Evolutionary conservation across 164 flowering plant genomes (phyloP).

Genomic region (Stephania yunnanensis): DNA sequence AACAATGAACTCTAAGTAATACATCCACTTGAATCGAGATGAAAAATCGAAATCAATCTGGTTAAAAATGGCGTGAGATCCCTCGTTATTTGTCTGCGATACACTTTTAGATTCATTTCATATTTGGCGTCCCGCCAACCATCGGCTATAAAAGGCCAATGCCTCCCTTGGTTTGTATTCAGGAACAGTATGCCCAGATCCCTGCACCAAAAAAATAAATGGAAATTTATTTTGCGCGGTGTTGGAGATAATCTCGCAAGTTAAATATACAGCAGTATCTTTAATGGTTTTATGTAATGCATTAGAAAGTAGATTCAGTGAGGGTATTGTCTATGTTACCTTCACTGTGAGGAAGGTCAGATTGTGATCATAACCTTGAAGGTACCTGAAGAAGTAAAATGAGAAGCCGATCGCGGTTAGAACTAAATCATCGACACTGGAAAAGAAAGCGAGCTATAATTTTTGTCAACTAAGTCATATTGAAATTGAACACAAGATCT

Average conservation of each 20-base stretch:
- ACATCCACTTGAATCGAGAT: neutral
- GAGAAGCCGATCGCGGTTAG: neutral
- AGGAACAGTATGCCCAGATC: constrained; percentile 84
- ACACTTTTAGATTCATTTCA: constrained; percentile 9
- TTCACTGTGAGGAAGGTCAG: constrained; percentile 83
- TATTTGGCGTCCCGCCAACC: constrained; percentile 41
- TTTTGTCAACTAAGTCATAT: neutral
- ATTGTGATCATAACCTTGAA: constrained; percentile 72
- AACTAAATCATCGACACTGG: neutral
- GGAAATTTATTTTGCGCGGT: too few species aligned
- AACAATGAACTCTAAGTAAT: neutral
- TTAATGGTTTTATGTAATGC: too few species aligned
- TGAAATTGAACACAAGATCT: neutral
- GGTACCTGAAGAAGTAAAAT: constrained; percentile 42
- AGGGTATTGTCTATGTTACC: constrained; percentile 25
- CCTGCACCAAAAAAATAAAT: constrained; percentile 32
- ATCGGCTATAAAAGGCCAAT: constrained; percentile 55
- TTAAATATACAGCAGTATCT: too few species aligned
- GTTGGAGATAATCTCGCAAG: too few species aligned
- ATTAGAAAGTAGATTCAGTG: too few species aligned
- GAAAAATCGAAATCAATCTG: neutral
- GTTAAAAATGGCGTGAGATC: neutral
- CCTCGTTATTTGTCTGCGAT: neutral
- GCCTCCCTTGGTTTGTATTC: constrained; percentile 83
- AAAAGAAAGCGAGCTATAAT: too few species aligned